These are phyloP conservation scores for Coniochaeta sp. DNA, from an alignment of 2,329 filamentous ascomycete genomes.

Conservation along the genomic window DNA sequence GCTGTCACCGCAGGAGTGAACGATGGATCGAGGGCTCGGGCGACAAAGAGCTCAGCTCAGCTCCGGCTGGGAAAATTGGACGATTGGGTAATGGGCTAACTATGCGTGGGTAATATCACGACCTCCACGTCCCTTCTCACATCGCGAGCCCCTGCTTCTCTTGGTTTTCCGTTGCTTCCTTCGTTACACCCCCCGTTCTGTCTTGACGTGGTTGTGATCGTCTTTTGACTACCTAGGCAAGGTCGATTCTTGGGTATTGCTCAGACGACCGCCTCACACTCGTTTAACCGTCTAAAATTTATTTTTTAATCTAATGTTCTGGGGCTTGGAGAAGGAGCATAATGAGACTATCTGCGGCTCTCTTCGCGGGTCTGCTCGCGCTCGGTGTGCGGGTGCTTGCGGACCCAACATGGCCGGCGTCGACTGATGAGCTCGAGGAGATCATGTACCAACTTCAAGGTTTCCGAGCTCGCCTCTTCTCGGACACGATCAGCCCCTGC, in stretches of 20 bases:
- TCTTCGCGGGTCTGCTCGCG: slow-evolving; percentile 27
- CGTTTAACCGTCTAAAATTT: neutral
- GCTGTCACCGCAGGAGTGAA: neutral
- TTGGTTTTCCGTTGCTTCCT: neutral
- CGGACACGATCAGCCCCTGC: slow-evolving; percentile 49
- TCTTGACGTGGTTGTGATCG: neutral
- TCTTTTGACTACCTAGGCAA: neutral
- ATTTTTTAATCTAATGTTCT: neutral
- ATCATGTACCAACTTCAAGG: slow-evolving; percentile 53
- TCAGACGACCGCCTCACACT: neutral
- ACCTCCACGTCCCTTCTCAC: neutral
- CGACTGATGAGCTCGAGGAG: slow-evolving; percentile 54
- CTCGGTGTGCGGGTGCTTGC: slow-evolving; percentile 27
- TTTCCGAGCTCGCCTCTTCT: slow-evolving; percentile 46
- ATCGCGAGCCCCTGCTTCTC: neutral
- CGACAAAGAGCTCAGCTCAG: neutral
- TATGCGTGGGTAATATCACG: neutral
- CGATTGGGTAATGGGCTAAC: neutral
- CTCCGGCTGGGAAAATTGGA: neutral
- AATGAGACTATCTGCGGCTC: slow-evolving; percentile 20
- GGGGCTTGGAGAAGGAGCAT: neutral
- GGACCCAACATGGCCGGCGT: slow-evolving; percentile 53
- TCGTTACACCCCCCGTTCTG: neutral
- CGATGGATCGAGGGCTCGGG: neutral
- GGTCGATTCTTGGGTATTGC: neutral